These are phyloP conservation scores for Luvunga scandens DNA, from an alignment of 345 rosid species.

Conservation along the genomic window DNA sequence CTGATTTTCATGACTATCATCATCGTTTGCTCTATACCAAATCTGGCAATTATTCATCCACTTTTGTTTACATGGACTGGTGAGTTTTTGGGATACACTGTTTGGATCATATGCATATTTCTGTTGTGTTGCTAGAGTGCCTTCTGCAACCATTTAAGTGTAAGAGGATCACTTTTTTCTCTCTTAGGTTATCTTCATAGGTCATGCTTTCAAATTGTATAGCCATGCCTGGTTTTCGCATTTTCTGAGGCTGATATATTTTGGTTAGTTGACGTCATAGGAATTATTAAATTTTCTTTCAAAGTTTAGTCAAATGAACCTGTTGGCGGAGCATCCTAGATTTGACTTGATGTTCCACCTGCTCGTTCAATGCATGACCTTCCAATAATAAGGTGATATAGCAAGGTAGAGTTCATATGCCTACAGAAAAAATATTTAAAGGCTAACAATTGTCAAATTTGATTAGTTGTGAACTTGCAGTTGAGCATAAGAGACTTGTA, in stretches of 20 bases:
- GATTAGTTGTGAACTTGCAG: neutral
- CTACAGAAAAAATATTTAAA: neutral
- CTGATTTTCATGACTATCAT: constrained; percentile 98
- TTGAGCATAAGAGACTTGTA: neutral
- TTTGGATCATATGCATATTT: neutral
- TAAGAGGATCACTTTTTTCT: neutral
- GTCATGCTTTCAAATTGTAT: neutral
- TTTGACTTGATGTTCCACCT: neutral
- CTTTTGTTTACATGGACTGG: constrained; percentile 98
- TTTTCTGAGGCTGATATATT: neutral
- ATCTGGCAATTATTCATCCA: constrained; percentile 95
- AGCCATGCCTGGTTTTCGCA: neutral
- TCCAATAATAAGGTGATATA: neutral
- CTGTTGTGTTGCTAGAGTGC: neutral
- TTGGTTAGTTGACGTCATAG: neutral
- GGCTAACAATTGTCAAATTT: neutral
- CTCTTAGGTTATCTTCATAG: neutral
- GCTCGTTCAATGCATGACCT: neutral
- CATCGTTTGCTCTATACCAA: constrained; percentile 94
- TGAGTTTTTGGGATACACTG: constrained; percentile 31
- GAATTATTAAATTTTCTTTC: neutral
- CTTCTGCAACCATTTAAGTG: neutral
- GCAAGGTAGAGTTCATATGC: neutral
- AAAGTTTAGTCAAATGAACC: neutral
- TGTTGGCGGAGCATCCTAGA: neutral